Percentiles rank a stretch among this genome's conserved stretches.
These are phyloP conservation scores for Euptelea pleiosperma DNA, from an alignment of 164 flowering plant species.

Conservation along the genomic window DNA sequence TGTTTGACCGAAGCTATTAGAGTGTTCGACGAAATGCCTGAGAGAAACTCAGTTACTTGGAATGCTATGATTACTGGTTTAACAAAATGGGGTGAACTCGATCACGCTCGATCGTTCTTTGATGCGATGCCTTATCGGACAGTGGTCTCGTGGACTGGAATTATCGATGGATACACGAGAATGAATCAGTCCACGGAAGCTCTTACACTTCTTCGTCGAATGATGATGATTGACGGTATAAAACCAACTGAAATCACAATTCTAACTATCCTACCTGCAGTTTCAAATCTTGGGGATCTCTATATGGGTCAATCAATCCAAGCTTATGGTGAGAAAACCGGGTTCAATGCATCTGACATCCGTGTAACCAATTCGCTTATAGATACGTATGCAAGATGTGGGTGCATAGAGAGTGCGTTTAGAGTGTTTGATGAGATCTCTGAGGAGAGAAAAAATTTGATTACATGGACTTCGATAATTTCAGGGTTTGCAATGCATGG, in stretches of 20 bases:
- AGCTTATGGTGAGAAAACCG: constrained; percentile 11
- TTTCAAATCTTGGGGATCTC: constrained; percentile 18
- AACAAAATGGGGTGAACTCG: constrained; percentile 21
- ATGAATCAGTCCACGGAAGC: constrained; percentile 19
- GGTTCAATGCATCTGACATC: constrained; percentile 14
- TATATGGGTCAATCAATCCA: constrained; percentile 14
- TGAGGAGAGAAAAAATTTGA: constrained; percentile 12
- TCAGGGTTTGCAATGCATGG: constrained; percentile 26
- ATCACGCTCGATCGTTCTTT: constrained; percentile 19
- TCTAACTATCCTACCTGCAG: constrained; percentile 20
- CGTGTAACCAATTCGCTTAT: constrained; percentile 24
- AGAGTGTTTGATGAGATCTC: constrained; percentile 18
- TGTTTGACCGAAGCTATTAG: constrained; percentile 14
- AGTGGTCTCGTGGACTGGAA: constrained; percentile 27
- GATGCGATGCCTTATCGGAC: constrained; percentile 18
- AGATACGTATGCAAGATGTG: constrained; percentile 50
- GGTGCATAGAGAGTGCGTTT: constrained; percentile 27
- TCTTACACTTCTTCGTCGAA: constrained; percentile 14
- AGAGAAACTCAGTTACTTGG: constrained; percentile 25
- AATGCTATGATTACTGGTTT: constrained; percentile 29
- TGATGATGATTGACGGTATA: constrained; percentile 16
- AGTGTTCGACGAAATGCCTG: constrained; percentile 22
- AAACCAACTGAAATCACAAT: constrained; percentile 24
- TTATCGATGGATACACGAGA: constrained; percentile 27
- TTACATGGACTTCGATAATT: constrained; percentile 29